Conservation (phyloP, 2,329 filamentous ascomycete species). For the Aspergillus vadensis region DNA sequence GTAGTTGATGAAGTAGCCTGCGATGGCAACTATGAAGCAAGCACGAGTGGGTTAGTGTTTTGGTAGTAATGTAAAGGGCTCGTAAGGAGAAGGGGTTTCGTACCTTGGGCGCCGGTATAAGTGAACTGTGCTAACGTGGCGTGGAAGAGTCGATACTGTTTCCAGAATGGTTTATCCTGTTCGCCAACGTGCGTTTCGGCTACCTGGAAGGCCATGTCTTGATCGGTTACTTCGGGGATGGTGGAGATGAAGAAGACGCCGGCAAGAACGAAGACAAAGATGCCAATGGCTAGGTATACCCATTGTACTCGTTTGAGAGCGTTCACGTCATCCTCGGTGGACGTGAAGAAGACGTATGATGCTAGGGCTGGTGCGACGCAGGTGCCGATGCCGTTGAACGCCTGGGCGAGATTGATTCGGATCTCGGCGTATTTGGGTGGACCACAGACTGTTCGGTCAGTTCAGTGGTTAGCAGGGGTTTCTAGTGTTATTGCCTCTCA, state of each 20-base stretch:
- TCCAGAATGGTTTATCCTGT: conserved; percentile 62
- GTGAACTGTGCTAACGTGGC: conserved; percentile 76
- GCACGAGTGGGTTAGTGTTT: conserved; percentile 17
- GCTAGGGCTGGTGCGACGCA: conserved; percentile 73
- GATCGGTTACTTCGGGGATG: conserved; percentile 72
- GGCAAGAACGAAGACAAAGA: conserved; percentile 69
- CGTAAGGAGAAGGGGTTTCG: not conserved
- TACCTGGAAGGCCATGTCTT: conserved; percentile 67
- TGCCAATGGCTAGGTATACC: conserved; percentile 77
- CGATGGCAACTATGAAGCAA: conserved; percentile 43
- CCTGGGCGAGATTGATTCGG: conserved; percentile 75
- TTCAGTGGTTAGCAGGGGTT: conserved; percentile 32
- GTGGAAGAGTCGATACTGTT: conserved; percentile 75
- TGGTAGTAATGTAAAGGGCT: not conserved
- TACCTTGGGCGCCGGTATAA: conserved; percentile 74
- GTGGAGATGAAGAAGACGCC: conserved; percentile 66
- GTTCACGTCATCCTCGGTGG: conserved; percentile 58
- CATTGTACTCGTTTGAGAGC: conserved; percentile 72
- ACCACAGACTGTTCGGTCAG: conserved; percentile 62
- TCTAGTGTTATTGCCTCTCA: not conserved
- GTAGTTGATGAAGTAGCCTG: conserved; percentile 73
- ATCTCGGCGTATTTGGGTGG: conserved; percentile 74
- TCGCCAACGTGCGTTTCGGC: conserved; percentile 57
- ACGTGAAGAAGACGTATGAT: conserved; percentile 71
- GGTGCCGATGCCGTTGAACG: conserved; percentile 74